These are phyloP conservation scores for Suhomyces maxii DNA, from an alignment of 1,139 yeast genomes.

Conservation along the genomic window DNA sequence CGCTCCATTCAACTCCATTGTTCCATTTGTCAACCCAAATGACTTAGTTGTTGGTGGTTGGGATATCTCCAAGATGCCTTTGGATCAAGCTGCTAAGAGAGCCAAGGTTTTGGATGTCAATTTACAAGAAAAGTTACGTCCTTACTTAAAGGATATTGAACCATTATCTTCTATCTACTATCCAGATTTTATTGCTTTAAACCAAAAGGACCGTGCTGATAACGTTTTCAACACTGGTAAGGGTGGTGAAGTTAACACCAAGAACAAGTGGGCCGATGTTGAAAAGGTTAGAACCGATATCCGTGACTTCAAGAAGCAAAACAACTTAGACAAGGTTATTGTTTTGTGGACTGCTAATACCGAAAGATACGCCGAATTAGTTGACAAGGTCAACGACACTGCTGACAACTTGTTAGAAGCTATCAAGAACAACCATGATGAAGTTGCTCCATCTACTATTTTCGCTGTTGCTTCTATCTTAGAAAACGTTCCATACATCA, in stretches of 20 bases:
- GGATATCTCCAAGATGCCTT: constrained; percentile 78
- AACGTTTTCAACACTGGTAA: constrained; percentile 67
- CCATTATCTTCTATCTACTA: constrained; percentile 89
- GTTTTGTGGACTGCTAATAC: constrained; percentile 98
- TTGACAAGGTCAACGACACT: constrained; percentile 83
- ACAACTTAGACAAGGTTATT: constrained; percentile 80
- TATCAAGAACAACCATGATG: constrained; percentile 76
- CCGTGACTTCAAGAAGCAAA: constrained; percentile 69
- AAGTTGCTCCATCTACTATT: constrained; percentile 86
- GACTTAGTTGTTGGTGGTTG: constrained; percentile 92
- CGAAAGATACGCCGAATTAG: constrained; percentile 82
- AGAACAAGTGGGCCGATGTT: constrained; percentile 86
- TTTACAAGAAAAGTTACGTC: constrained; percentile 74
- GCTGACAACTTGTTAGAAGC: constrained; percentile 75
- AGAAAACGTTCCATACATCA: constrained; percentile 85
- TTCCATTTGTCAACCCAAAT: constrained; percentile 88
- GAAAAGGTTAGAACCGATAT: constrained; percentile 85
- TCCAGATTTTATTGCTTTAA: constrained; percentile 95
- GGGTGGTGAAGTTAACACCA: constrained; percentile 52
- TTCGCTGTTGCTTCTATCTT: constrained; percentile 92
- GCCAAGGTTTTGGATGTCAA: constrained; percentile 85
- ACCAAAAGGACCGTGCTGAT: constrained; percentile 90
- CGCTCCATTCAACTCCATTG: constrained; percentile 87
- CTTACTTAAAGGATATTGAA: constrained; percentile 58
- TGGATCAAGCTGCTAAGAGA: constrained; percentile 80